These are phyloP conservation scores for Kalmusia sp. DNA, from an alignment of 2,329 filamentous ascomycete species.

Conservation along the genomic window DNA sequence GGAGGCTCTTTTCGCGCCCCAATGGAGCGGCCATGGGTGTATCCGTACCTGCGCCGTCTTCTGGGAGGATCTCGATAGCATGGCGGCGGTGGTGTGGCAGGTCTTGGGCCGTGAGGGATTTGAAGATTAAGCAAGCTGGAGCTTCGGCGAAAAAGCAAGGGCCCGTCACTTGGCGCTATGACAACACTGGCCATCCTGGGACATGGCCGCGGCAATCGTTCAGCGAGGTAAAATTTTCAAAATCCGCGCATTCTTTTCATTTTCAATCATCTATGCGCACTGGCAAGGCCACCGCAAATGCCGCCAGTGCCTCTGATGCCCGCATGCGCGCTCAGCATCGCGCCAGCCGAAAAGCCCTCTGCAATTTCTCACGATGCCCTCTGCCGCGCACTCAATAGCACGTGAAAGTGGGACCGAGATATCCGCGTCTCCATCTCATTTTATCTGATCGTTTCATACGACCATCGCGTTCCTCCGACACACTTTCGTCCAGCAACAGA, in stretches of 20 bases:
- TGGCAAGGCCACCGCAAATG: background rate
- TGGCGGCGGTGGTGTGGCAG: conserved; percentile 39
- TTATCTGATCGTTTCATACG: background rate
- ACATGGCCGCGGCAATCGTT: conserved; percentile 26
- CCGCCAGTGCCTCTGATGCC: no score
- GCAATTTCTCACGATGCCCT: background rate
- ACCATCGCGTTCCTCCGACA: background rate
- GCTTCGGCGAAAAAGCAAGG: conserved; percentile 44
- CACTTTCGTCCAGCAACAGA: no score
- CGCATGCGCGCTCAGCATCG: background rate
- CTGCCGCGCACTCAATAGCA: conserved; percentile 8
- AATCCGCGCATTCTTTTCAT: background rate
- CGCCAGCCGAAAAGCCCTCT: conserved; percentile 2
- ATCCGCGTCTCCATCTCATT: background rate
- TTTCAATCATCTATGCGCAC: background rate
- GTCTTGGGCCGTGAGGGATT: conserved; percentile 43
- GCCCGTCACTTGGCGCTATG: conserved; percentile 33
- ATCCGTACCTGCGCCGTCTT: conserved; percentile 57
- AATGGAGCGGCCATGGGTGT: conserved; percentile 30
- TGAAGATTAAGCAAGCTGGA: conserved; percentile 43
- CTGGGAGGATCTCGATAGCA: conserved; percentile 54
- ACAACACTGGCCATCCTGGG: conserved; percentile 33
- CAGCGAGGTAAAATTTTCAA: conserved; percentile 15
- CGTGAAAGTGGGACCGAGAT: conserved; percentile 8
- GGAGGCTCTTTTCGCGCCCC: conserved; percentile 13